Evolutionary conservation across 305 asterid genomes (phyloP).

Genomic region (Solanum hybrid): DNA sequence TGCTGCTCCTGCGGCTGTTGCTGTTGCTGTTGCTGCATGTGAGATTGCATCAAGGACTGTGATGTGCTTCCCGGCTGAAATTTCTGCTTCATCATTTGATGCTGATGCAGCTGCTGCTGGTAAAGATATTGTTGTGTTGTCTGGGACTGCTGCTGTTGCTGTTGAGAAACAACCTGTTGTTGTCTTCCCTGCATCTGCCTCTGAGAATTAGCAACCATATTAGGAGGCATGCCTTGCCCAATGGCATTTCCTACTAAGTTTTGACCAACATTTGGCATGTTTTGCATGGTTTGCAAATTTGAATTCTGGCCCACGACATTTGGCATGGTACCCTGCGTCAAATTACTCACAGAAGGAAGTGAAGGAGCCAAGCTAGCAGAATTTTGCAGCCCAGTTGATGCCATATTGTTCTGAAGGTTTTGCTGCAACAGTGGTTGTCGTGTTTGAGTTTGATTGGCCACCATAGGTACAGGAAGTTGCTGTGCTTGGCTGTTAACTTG

Average conservation of each 20-base stretch:
- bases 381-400: constrained; percentile 56
- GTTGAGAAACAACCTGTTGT: constrained; percentile 57
- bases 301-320: constrained; percentile 63
- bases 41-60: constrained; percentile 62
- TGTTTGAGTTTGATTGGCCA: constrained; percentile 56
- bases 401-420: constrained; percentile 49
- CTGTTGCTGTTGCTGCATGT: constrained; percentile 54
- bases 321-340: constrained; percentile 54
- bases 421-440: constrained; percentile 67
- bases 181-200: constrained; percentile 72
- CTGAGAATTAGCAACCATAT: constrained; percentile 64
- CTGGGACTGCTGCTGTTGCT: constrained; percentile 72
- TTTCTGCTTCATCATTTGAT: constrained; percentile 61
- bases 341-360: constrained; percentile 46
- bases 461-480: constrained; percentile 46
- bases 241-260: constrained; percentile 55
- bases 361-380: constrained; percentile 61
- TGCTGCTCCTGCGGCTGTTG: constrained; percentile 25
- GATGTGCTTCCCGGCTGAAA: constrained; percentile 56
- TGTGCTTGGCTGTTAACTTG: constrained; percentile 71
- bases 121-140: constrained; percentile 58
- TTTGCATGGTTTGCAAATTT: constrained; percentile 56
- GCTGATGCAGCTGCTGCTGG: constrained; percentile 79
- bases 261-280: constrained; percentile 46
- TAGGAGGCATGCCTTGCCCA: constrained; percentile 72